These are phyloP conservation scores for Euphorbia peplus DNA, from an alignment of 345 rosid species.

Conservation along the genomic window DNA sequence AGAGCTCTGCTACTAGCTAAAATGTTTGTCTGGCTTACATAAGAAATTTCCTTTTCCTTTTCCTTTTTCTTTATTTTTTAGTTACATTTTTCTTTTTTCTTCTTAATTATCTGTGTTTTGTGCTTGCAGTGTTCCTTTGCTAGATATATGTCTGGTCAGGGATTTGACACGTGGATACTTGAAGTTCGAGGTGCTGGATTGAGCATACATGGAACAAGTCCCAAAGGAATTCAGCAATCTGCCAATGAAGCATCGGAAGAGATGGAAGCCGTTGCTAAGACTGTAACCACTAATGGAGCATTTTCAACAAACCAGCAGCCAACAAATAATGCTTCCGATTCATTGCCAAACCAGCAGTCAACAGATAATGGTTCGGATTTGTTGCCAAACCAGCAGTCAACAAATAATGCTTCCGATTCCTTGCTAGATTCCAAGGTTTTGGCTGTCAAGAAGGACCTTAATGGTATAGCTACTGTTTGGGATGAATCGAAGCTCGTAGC, in stretches of 20 bases:
- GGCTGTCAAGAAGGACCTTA: slow-evolving; percentile 37
- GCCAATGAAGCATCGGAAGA: slow-evolving; percentile 42
- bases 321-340: slow-evolving; percentile 23
- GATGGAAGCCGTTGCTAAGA: slow-evolving; percentile 58
- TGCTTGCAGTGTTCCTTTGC: slow-evolving; percentile 81
- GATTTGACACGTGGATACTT: slow-evolving; percentile 96
- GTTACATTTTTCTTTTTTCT: too few species aligned
- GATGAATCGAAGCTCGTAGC: slow-evolving; percentile 66
- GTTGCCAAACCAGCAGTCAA: slow-evolving; percentile 6
- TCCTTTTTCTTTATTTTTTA: too few species aligned
- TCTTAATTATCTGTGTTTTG: slow-evolving; percentile 13
- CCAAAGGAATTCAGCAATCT: slow-evolving; percentile 53
- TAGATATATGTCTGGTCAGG: slow-evolving; percentile 73
- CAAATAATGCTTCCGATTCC: slow-evolving; percentile 21
- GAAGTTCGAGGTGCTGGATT: slow-evolving; percentile 97
- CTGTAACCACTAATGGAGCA: slow-evolving; percentile 38
- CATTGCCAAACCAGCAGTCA: slow-evolving; percentile 8
- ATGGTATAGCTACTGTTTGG: slow-evolving; percentile 48
- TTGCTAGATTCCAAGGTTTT: slow-evolving; percentile 35
- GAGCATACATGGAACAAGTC: slow-evolving; percentile 56
- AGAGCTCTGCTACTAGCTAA: not conserved
- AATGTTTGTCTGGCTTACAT: not conserved
- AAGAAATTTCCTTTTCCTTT: not conserved
- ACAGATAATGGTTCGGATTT: slow-evolving; percentile 20
- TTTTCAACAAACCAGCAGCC: slow-evolving; percentile 27